A percentile compares a stretch with the other conserved stretches of the same genome.
Conservation (phyloP, 2,329 filamentous ascomycete species). For the Trichoderma koningii region DNA sequence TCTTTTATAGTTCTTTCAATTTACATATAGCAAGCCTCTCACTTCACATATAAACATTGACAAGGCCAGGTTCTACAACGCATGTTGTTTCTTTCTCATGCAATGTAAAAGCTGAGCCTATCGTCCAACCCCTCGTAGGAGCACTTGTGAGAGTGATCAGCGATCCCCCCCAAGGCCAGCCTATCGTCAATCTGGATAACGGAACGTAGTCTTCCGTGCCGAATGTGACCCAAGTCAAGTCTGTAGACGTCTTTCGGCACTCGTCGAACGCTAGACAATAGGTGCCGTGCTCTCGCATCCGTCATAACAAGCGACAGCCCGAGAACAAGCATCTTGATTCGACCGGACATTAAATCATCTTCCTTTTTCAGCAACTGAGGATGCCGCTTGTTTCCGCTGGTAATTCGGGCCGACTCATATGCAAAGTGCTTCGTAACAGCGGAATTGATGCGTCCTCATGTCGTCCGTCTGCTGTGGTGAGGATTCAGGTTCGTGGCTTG, state of each 20-base stretch:
- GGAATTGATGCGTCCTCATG: neutral
- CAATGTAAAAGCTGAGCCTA: neutral
- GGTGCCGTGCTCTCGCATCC: neutral
- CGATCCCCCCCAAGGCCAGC: neutral
- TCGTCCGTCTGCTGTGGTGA: neutral
- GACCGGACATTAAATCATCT: neutral
- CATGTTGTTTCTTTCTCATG: neutral
- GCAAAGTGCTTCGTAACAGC: neutral
- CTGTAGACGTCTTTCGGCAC: neutral
- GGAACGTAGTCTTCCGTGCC: conserved; percentile 4
- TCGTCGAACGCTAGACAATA: neutral
- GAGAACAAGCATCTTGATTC: neutral
- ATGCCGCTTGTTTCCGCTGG: neutral
- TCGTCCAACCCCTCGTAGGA: conserved; percentile 2
- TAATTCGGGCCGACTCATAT: neutral
- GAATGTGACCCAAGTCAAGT: neutral
- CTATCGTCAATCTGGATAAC: neutral
- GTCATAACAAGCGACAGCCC: neutral
- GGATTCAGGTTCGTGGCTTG: neutral
- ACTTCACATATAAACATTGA: neutral
- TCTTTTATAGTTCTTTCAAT: conserved; percentile 3
- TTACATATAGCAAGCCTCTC: neutral
- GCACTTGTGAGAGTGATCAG: neutral
- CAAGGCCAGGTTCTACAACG: neutral
- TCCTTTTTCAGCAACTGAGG: neutral